A percentile compares a stretch with the other conserved stretches of the same genome.
These are phyloP conservation scores for Phylloporus sp. DNA, from an alignment of 1,284 basidiomycete genomes.

Conservation along the genomic window DNA sequence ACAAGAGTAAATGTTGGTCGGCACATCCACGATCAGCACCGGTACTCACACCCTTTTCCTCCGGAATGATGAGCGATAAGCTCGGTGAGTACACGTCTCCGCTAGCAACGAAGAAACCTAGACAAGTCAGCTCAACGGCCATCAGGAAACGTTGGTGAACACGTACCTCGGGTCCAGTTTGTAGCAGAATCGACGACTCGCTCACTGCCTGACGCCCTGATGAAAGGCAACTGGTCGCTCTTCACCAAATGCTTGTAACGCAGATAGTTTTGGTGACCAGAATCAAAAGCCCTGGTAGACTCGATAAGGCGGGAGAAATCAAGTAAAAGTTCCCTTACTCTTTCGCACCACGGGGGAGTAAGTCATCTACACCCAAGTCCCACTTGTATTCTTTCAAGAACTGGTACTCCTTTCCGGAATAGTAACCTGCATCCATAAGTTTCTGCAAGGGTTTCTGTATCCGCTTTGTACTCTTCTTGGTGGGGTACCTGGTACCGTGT, in stretches of 20 bases:
- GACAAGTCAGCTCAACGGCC: background rate
- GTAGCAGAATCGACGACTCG: constrained; percentile 70
- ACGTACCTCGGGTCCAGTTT: constrained; percentile 72
- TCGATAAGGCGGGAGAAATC: background rate
- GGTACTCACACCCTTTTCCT: constrained; percentile 53
- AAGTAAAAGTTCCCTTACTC: constrained; percentile 53
- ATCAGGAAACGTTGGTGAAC: background rate
- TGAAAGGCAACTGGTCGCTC: constrained; percentile 57
- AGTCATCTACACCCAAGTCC: constrained; percentile 58
- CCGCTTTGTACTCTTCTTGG: constrained; percentile 46
- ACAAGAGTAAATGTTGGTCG: constrained; percentile 2
- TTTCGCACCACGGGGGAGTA: constrained; percentile 71
- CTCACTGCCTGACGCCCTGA: constrained; percentile 61
- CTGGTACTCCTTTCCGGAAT: constrained; percentile 51
- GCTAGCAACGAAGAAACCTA: constrained; percentile 59
- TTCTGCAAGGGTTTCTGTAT: constrained; percentile 60
- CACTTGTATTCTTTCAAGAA: constrained; percentile 71
- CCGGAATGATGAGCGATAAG: constrained; percentile 58
- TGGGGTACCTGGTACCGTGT: constrained; percentile 84
- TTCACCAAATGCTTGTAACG: constrained; percentile 58
- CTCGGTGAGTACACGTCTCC: constrained; percentile 43
- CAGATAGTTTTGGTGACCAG: constrained; percentile 51
- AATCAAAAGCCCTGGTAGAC: constrained; percentile 49
- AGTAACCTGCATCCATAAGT: constrained; percentile 49
- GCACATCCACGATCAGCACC: background rate